These are phyloP conservation scores for Puccinia polysora DNA, from an alignment of 1,284 basidiomycete species.

Conservation along the genomic window DNA sequence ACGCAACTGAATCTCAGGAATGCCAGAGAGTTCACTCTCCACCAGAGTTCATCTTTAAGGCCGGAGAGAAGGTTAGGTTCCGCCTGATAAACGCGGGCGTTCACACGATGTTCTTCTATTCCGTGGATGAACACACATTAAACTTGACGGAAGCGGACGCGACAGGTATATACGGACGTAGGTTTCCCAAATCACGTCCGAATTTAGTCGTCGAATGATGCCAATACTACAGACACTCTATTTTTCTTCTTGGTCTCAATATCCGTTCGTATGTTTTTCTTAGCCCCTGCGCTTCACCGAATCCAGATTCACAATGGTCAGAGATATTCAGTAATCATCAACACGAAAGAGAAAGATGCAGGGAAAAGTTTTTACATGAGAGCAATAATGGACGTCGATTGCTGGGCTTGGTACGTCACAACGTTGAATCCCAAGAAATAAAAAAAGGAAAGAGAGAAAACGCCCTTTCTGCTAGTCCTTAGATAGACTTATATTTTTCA, in stretches of 20 bases:
- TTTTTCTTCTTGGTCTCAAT: not conserved
- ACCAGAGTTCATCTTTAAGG: constrained; percentile 30
- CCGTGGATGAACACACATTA: constrained; percentile 48
- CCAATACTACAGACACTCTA: too few relatives aligned
- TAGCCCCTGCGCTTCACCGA: constrained; percentile 44
- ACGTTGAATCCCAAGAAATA: not conserved
- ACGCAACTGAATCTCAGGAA: constrained; percentile 13
- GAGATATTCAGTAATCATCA: constrained; percentile 48
- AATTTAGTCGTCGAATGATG: not conserved
- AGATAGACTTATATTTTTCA: too few relatives aligned
- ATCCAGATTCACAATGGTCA: constrained; percentile 49
- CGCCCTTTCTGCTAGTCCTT: too few relatives aligned
- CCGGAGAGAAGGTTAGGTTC: constrained; percentile 53
- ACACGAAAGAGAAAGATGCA: constrained; percentile 33
- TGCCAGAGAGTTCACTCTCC: constrained; percentile 6
- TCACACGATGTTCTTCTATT: constrained; percentile 49
- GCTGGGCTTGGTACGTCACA: constrained; percentile 32
- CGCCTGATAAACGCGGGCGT: constrained; percentile 59
- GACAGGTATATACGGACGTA: constrained; percentile 33
- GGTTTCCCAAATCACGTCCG: too few relatives aligned
- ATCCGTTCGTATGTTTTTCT: not conserved
- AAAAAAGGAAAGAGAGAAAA: not conserved
- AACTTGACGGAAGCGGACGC: constrained; percentile 44
- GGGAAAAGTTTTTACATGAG: constrained; percentile 29
- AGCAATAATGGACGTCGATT: constrained; percentile 27